phyloP scores from a whole-genome alignment of 2,329 filamentous ascomycete genomes.

The Penicillium griseofulvum region DNA sequence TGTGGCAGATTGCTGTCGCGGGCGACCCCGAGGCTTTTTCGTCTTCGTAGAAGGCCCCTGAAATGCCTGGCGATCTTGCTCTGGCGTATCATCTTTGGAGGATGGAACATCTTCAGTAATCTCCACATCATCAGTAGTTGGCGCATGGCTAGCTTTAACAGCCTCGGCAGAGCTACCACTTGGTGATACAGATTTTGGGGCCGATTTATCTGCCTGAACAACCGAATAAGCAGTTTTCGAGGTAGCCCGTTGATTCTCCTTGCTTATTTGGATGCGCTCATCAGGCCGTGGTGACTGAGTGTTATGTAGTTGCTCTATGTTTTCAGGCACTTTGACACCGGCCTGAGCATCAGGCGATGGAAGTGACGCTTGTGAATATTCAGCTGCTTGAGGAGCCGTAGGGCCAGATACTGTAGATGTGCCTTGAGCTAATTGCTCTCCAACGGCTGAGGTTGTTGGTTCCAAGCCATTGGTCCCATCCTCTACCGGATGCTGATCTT shows the following conservation, averaged over 20 bases:
- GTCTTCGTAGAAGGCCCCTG: background rate
- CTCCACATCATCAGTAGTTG: background rate
- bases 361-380: background rate
- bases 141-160: background rate
- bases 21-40: background rate
- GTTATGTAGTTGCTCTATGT: background rate
- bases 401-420: background rate
- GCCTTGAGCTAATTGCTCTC: background rate
- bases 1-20: background rate
- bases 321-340: background rate
- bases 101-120: background rate
- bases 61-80: background rate
- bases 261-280: background rate
- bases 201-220: background rate
- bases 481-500: background rate
- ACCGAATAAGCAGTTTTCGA: background rate
- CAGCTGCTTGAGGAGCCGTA: background rate
- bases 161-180: background rate
- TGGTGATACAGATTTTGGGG: background rate
- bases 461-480: background rate
- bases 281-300: slow-evolving; percentile 4
- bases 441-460: background rate
- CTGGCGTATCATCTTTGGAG: background rate
- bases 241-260: background rate
- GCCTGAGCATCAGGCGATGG: background rate